Base-by-base conservation (phyloP, 1,139 yeast genomes). In the Kodamaea arcana region DNA sequence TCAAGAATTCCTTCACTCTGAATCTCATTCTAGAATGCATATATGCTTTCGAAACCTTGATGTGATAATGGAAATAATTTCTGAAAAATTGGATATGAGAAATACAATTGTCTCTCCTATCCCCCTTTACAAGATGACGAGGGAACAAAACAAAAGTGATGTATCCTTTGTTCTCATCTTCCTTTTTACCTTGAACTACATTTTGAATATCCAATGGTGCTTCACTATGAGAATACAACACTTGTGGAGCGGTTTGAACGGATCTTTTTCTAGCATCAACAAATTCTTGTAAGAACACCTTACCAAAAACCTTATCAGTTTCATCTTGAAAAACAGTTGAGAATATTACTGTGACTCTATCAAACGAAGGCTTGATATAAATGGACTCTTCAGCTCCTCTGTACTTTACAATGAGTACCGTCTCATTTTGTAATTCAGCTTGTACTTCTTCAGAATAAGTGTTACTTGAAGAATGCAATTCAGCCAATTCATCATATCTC, bases 11-110 rank as follows among this genome's bases (percentile, higher is more conserved):
- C 49, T 83, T 80, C 27, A 92, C 97, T 51, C 98, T 78, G 63
- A 72, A 86, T 64, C 99, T 80, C 98, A 92, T 92, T 72, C 99
- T 80, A 39, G 96, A 87, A 64, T 92, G 99, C 84, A 92, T 82
- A 67, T 86, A 94, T 27, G 98, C 97, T 72, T 92, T 92, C 43
- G 96, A 88, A 60, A 97, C 90, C 65, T 92, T 92, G 68, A 92
- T 92, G 59, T 92, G 99, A 65, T 90, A 92, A 61, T 92, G 98
- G 83, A 92, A 90, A 64, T 90, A 92, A 58, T 88, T 94, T 63
- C 99, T 76, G 67, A 92, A 94, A 44, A 86, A 72, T 57, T 88
- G 90, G 52, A 92, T 84, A 60, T 86, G 95, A 27, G 94, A 80
- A 48, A 87, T 86, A 52, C 94, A 81, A 56, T 78, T 82, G 52